Conservation (phyloP, 257 asterid genomes). For the Leonotis leonurus region DNA sequence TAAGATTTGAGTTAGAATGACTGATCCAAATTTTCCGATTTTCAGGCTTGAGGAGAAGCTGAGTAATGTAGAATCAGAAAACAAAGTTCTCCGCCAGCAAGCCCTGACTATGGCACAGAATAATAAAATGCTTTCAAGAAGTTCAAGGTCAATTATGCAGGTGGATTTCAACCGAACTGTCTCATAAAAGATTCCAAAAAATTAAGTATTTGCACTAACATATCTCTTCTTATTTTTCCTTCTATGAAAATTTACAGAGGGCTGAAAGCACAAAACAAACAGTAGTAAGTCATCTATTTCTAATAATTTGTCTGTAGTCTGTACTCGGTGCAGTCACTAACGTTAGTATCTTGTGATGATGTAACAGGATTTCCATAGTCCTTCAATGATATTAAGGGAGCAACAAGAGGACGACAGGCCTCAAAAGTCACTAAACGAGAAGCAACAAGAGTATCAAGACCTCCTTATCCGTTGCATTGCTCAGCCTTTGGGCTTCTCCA, state of each 20-base stretch:
- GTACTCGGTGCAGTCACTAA: conserved; percentile 4
- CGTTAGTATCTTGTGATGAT: conserved; percentile 11
- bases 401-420: conserved; percentile 75
- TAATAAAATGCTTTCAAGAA: conserved; percentile 60
- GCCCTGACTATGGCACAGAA: conserved; percentile 94
- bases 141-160: conserved; percentile 83
- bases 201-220: conserved; percentile 24
- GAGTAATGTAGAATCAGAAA: conserved; percentile 87
- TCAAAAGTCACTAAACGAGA: conserved; percentile 80
- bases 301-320: conserved; percentile 4
- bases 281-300: conserved; percentile 46
- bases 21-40: conserved; percentile 24
- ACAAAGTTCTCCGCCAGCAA: conserved; percentile 96
- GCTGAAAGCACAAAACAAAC: conserved; percentile 59
- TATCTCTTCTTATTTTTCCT: conserved; percentile 1
- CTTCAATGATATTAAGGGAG: conserved; percentile 67
- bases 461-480: conserved; percentile 86
- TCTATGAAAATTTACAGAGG: conserved; percentile 44
- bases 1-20: conserved; percentile 4
- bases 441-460: conserved; percentile 94
- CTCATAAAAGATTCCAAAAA: conserved; percentile 12
- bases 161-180: conserved; percentile 29
- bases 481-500: conserved; percentile 86
- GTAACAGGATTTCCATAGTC: conserved; percentile 63
- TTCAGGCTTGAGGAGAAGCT: conserved; percentile 90